phyloP scores from a whole-genome alignment of 148 eudicot species.

The Cornus kousa region DNA sequence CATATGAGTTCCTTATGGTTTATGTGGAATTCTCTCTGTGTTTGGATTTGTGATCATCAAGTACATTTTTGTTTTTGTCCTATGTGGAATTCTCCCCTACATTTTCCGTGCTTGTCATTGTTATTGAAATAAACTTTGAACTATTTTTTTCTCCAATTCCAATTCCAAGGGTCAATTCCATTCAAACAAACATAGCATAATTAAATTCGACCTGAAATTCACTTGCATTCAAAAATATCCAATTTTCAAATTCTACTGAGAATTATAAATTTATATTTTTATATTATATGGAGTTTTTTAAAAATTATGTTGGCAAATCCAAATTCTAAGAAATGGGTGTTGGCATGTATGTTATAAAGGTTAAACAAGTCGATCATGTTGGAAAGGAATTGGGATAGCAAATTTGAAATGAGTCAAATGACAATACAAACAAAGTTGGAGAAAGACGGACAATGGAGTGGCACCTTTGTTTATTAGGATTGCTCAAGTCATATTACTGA shows the following conservation, averaged over 20 bases:
- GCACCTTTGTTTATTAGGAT: not conserved
- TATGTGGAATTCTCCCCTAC: not conserved
- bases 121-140: no score
- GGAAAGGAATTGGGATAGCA: not conserved
- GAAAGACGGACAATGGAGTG: not conserved
- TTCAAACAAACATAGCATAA: no score
- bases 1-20: not conserved
- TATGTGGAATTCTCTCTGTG: no score
- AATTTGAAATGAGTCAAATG: not conserved
- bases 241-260: no score
- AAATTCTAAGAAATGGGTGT: not conserved
- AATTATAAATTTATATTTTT: no score
- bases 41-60: not conserved
- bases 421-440: not conserved
- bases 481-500: constrained; percentile 1
- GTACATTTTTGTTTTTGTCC: not conserved
- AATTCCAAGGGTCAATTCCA: no score
- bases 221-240: not conserved
- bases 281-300: no score
- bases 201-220: no score
- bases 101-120: not conserved
- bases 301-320: no score
- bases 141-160: no score
- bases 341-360: not conserved
- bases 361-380: not conserved